These are phyloP conservation scores for Trebouxia sp. DNA, from an alignment of 139 green algal genomes.

Conservation along the genomic window DNA sequence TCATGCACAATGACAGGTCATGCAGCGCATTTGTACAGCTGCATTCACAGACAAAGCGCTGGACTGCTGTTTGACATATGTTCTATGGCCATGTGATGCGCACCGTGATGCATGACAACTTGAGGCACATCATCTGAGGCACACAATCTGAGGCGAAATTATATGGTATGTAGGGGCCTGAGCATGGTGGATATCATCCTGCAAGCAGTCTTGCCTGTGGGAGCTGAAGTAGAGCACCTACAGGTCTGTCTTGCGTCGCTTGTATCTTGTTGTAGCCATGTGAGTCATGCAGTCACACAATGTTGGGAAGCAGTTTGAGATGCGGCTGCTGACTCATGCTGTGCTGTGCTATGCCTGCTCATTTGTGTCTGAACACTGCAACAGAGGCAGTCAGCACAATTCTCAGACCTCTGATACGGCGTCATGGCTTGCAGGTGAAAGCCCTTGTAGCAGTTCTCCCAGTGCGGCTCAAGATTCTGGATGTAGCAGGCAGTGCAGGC, in stretches of 20 bases:
- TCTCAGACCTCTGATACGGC: no score
- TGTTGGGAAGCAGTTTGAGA: no score
- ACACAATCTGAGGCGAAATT: neutral
- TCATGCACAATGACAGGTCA: no score
- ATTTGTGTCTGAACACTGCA: no score
- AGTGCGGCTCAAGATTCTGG: neutral
- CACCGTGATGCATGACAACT: no score
- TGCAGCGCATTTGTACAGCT: no score
- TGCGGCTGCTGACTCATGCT: neutral
- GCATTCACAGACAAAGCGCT: no score
- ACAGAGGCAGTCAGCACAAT: no score
- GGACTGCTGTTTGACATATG: no score
- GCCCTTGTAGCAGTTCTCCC: neutral
- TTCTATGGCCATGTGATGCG: no score
- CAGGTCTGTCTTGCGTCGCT: no score
- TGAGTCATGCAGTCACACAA: neutral
- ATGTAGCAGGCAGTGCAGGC: neutral
- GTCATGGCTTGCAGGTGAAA: neutral
- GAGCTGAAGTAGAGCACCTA: conserved; percentile 12
- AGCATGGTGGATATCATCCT: neutral
- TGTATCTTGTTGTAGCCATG: neutral
- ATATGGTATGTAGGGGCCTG: neutral
- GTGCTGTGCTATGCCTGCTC: neutral
- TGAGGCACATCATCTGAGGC: no score
- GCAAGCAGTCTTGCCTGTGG: neutral